Conservation (phyloP, 1,139 yeast genomes). For the Meyerozyma athensensis region DNA sequence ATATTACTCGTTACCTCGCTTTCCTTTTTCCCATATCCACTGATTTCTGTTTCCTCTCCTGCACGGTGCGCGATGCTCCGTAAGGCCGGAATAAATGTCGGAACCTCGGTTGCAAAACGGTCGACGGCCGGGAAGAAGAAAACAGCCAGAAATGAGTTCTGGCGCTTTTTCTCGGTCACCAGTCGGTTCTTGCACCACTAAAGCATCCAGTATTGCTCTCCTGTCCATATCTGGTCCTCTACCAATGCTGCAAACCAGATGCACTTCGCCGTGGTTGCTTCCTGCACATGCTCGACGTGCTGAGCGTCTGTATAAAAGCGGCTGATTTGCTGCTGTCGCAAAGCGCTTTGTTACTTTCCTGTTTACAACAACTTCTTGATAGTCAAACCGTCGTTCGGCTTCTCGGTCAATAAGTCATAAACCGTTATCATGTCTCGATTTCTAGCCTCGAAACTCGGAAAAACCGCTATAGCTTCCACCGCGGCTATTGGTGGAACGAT, state of each 20-base stretch:
- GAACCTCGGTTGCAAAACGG: constrained; percentile 3
- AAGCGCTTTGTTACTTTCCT: too few species aligned
- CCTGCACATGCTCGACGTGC: constrained; percentile 3
- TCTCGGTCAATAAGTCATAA: too few species aligned
- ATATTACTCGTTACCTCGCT: too few species aligned
- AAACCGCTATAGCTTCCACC: constrained; percentile 30
- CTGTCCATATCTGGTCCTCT: too few species aligned
- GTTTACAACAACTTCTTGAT: too few species aligned
- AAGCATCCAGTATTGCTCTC: background rate
- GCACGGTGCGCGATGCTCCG: constrained; percentile 3
- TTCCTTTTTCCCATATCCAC: too few species aligned
- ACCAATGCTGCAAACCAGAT: background rate
- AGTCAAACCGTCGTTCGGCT: too few species aligned
- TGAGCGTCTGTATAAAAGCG: background rate
- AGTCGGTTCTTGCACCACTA: background rate
- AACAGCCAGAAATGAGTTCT: too few species aligned
- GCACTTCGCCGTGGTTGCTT: constrained; percentile 1
- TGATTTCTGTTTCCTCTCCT: too few species aligned
- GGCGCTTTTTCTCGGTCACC: too few species aligned
- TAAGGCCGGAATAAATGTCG: background rate
- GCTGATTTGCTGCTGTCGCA: constrained; percentile 1
- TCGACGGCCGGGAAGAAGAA: too few species aligned
- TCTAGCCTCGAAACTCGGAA: constrained; percentile 22
- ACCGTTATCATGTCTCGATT: constrained; percentile 14
- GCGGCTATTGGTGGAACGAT: constrained; percentile 35